phyloP scores from a whole-genome alignment of 192 early-diverging fungal genomes.

The Linnemannia elongata region DNA sequence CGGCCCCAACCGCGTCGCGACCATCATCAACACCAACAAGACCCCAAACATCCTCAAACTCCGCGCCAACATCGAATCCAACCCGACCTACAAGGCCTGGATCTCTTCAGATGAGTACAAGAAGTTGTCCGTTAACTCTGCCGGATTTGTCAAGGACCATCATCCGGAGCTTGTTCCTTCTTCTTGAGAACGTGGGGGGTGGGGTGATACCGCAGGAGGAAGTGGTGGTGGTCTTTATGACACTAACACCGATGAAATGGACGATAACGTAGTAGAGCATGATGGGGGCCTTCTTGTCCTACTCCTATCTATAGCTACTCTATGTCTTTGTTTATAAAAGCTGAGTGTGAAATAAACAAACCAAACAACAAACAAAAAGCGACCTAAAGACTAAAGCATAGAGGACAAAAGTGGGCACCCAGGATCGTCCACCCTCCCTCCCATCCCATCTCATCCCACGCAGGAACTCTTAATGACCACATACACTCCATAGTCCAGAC shows the following conservation, averaged over 20 bases:
- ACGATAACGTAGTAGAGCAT: too few species aligned
- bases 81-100: slow-evolving; percentile 31
- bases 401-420: background rate
- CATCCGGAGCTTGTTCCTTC: slow-evolving; percentile 17
- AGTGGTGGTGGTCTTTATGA: too few species aligned
- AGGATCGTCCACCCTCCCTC: background rate
- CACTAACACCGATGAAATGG: too few species aligned
- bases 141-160: slow-evolving; percentile 14
- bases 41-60: slow-evolving; percentile 29
- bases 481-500: background rate
- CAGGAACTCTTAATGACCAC: background rate
- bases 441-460: background rate
- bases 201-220: too few species aligned
- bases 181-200: background rate
- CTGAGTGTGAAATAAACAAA: background rate
- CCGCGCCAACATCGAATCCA: slow-evolving; percentile 20
- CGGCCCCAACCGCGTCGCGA: slow-evolving; percentile 19
- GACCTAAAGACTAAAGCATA: too few species aligned
- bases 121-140: slow-evolving; percentile 20
- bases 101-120: slow-evolving; percentile 29
- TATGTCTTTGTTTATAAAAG: background rate
- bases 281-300: too few species aligned
- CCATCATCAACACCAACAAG: slow-evolving; percentile 25
- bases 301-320: too few species aligned
- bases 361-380: background rate